Evolutionary conservation across 345 rosid species (phyloP).

Genomic region (Eucalyptus polybractea): DNA sequence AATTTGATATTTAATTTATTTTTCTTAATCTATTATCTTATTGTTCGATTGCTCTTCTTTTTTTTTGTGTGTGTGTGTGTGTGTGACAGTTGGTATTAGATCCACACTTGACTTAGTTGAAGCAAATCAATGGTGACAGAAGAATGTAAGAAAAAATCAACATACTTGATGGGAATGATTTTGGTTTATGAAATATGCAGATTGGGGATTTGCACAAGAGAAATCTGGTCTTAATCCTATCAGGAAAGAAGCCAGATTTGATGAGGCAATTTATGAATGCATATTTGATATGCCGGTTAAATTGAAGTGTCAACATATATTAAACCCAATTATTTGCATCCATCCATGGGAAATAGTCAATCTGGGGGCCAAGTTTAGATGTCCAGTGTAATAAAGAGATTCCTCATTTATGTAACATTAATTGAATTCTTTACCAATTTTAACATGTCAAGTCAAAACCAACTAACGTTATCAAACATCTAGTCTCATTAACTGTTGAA

Average conservation of each 20-base stretch:
- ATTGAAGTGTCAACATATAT: not conserved
- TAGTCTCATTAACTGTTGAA: not conserved
- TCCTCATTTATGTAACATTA: not conserved
- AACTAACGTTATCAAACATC: not conserved
- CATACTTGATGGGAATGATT: too few relatives aligned
- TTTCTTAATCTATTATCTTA: not conserved
- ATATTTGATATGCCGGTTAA: not conserved
- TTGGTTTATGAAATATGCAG: not conserved
- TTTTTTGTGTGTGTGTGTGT: rapidly evolving
- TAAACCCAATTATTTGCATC: not conserved
- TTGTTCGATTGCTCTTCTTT: not conserved
- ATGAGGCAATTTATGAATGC: not conserved
- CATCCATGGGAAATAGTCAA: not conserved
- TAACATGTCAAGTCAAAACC: not conserved
- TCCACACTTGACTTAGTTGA: not conserved
- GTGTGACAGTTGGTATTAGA: not conserved
- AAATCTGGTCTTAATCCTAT: not conserved
- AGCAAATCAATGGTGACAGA: not conserved
- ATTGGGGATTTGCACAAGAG: not conserved
- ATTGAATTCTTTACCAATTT: not conserved
- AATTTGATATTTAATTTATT: too few relatives aligned
- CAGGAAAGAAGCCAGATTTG: not conserved
- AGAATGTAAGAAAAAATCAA: not conserved
- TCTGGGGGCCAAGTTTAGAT: not conserved
- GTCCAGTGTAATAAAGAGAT: not conserved